Conservation (phyloP, 345 rosid genomes). For the Murraya paniculata region DNA sequence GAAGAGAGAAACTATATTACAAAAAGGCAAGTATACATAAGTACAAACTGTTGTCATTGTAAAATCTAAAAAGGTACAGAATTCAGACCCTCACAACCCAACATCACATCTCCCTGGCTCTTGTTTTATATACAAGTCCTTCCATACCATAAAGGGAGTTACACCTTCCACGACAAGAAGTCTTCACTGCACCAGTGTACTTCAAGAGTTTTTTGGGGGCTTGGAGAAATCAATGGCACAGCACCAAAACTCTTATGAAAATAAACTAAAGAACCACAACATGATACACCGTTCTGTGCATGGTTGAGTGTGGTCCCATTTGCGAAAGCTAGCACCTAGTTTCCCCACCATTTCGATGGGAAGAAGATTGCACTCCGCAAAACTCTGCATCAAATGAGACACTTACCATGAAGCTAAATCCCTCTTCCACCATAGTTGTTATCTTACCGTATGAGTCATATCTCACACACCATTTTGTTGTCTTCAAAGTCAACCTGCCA, state of each 20-base stretch:
- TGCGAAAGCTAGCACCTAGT: not conserved
- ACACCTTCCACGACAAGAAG: conserved; percentile 7
- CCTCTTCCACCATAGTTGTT: not conserved
- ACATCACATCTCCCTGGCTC: not conserved
- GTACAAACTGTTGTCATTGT: not conserved
- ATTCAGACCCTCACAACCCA: not conserved
- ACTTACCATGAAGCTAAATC: conserved; percentile 21
- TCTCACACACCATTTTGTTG: conserved; percentile 22
- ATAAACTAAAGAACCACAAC: not conserved
- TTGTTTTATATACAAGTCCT: not conserved
- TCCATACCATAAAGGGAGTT: not conserved
- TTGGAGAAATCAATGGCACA: not conserved
- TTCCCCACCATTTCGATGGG: not conserved
- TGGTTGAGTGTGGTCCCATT: not conserved
- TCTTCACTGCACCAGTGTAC: not conserved
- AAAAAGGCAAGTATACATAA: not conserved
- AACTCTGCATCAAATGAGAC: conserved; percentile 17
- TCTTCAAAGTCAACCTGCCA: conserved; percentile 39
- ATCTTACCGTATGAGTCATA: not conserved
- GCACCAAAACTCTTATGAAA: not conserved
- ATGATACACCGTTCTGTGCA: not conserved
- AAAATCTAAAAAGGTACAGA: not conserved
- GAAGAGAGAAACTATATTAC: not conserved
- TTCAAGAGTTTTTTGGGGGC: not conserved
- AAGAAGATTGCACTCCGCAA: not conserved